Percentiles rank a stretch among this genome's conserved stretches.
Evolutionary conservation across 2,329 filamentous ascomycete genomes (phyloP).

Genomic region (Phaeosphaeriaceae sp.): DNA sequence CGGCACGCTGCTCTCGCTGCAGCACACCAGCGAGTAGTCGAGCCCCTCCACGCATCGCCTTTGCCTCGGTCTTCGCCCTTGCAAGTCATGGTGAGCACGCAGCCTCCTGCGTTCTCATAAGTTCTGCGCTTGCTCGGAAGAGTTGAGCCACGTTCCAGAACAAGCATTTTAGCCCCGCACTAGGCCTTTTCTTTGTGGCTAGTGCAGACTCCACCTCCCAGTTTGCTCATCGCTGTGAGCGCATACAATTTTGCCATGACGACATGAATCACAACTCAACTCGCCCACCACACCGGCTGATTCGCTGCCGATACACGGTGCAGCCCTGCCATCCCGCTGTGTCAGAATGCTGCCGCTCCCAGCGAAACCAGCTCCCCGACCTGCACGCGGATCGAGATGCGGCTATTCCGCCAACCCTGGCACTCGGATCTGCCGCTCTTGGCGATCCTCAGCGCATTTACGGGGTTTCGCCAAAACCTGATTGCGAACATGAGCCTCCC

Average conservation of each 20-base stretch:
- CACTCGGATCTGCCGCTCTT: conserved; percentile 22
- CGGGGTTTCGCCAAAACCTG: not conserved
- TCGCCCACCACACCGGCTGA: not conserved
- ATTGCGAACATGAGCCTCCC: not conserved
- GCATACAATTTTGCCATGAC: conserved; percentile 3
- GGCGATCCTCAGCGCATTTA: conserved; percentile 10
- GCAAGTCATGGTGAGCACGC: not conserved
- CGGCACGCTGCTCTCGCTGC: not conserved
- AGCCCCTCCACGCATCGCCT: not conserved
- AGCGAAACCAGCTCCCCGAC: too few species aligned
- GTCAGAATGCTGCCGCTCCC: too few species aligned
- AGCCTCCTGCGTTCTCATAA: not conserved
- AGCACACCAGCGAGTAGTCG: not conserved
- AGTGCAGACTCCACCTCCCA: conserved; percentile 1
- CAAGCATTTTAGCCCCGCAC: not conserved
- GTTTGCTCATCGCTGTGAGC: not conserved
- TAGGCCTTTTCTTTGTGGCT: conserved; percentile 2
- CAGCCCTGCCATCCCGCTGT: not conserved
- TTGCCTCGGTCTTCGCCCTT: not conserved
- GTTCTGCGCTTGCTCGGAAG: not conserved
- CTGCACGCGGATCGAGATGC: not conserved
- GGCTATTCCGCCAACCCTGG: conserved; percentile 8
- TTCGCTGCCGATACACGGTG: not conserved
- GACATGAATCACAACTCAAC: not conserved
- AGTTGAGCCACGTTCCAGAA: not conserved